These are phyloP conservation scores for Sideroxylon spinosum DNA, from an alignment of 179 eudicot species.

Conservation along the genomic window DNA sequence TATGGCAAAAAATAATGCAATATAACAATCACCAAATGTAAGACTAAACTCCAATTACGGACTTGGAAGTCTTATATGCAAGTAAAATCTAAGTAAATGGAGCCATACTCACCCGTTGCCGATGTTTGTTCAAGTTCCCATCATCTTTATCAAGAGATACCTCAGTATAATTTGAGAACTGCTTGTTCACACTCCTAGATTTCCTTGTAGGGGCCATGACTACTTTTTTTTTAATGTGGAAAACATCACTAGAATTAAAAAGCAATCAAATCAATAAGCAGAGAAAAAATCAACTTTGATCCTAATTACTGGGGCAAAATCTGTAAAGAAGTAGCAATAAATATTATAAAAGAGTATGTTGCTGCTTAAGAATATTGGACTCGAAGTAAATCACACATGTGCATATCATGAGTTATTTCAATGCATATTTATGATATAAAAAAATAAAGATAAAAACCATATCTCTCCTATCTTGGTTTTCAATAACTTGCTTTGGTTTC, in stretches of 20 bases:
- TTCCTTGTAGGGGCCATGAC: constrained; percentile 31
- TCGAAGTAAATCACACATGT: too few relatives aligned
- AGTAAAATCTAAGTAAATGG: background rate
- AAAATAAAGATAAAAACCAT: too few relatives aligned
- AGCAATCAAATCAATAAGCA: background rate
- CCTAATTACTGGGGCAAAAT: background rate
- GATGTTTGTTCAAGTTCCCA: constrained; percentile 15
- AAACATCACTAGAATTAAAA: constrained; percentile 2
- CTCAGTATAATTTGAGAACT: constrained; percentile 8
- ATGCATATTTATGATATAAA: too few relatives aligned
- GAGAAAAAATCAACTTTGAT: constrained; percentile 2
- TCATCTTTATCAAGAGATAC: constrained; percentile 15
- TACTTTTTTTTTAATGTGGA: constrained; percentile 1
- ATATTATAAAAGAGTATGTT: background rate
- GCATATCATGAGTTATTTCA: too few relatives aligned
- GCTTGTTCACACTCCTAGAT: constrained; percentile 22
- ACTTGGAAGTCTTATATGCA: background rate
- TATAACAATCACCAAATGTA: background rate
- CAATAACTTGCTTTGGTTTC: too few relatives aligned
- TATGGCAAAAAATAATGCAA: background rate
- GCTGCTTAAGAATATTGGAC: background rate
- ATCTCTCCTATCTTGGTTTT: too few relatives aligned
- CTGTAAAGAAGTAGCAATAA: background rate
- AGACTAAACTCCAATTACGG: background rate
- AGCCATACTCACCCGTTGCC: constrained; percentile 25